Conservation (phyloP, 257 asterid species). For the Coffea canephora region DNA sequence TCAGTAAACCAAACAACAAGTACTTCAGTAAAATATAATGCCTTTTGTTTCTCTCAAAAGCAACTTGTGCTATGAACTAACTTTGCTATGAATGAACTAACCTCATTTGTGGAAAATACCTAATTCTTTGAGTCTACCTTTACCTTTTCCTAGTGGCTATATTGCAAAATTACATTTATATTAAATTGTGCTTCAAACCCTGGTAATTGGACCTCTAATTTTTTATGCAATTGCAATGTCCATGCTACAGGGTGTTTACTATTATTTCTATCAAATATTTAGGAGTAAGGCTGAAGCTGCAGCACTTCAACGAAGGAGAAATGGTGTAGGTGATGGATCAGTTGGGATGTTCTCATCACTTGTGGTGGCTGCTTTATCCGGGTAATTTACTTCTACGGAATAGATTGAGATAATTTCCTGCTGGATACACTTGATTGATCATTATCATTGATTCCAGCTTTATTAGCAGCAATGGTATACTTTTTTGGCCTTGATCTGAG, state of each 20-base stretch:
- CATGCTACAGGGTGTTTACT: conserved; percentile 96
- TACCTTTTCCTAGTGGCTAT: background rate
- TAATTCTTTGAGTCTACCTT: background rate
- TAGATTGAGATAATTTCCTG: background rate
- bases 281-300: conserved; percentile 78
- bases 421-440: background rate
- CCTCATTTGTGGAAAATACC: background rate
- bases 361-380: conserved; percentile 84
- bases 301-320: conserved; percentile 65
- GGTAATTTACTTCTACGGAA: conserved; percentile 47
- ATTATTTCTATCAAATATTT: conserved; percentile 98
- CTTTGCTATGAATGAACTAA: background rate
- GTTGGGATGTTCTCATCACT: conserved; percentile 96
- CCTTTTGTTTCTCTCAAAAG: background rate
- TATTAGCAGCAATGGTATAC: background rate
- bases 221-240: conserved; percentile 48
- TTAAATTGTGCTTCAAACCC: background rate
- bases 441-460: background rate
- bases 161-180: background rate
- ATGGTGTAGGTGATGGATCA: conserved; percentile 89
- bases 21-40: background rate
- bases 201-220: conserved; percentile 22
- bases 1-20: background rate
- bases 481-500: too few species aligned
- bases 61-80: background rate